Percentiles rank a stretch among this genome's conserved stretches.
These are phyloP conservation scores for Phytophthora idaei DNA, from an alignment of 352 stramenopile species.

Conservation along the genomic window DNA sequence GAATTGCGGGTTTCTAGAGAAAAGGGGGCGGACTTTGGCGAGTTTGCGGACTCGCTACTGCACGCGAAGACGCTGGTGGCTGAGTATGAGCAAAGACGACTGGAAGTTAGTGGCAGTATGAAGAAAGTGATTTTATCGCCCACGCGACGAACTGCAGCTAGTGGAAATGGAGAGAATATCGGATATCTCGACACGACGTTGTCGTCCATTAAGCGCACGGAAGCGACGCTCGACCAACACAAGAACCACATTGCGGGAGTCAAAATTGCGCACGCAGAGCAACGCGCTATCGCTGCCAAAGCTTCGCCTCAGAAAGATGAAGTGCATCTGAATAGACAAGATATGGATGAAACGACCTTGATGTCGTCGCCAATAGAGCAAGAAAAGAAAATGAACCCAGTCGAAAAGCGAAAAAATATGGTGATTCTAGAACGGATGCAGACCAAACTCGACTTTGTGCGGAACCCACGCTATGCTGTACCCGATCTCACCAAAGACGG, in stretches of 20 bases:
- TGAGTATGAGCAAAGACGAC: constrained; percentile 50
- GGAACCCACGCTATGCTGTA: constrained; percentile 63
- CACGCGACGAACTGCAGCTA: constrained; percentile 18
- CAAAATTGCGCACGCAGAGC: constrained; percentile 35
- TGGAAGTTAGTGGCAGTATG: constrained; percentile 59
- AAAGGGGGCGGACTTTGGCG: constrained; percentile 38
- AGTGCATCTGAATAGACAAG: not conserved
- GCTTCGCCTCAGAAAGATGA: constrained; percentile 1
- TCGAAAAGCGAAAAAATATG: constrained; percentile 65
- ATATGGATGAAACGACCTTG: not conserved
- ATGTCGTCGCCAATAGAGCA: not conserved
- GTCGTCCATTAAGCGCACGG: constrained; percentile 49
- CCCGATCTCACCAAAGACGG: constrained; percentile 6
- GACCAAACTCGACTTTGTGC: constrained; percentile 73
- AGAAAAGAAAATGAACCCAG: constrained; percentile 45
- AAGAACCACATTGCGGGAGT: constrained; percentile 48
- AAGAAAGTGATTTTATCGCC: constrained; percentile 10
- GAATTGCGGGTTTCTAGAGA: constrained; percentile 36
- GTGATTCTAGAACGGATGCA: constrained; percentile 80
- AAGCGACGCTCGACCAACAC: constrained; percentile 54
- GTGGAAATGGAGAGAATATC: constrained; percentile 21
- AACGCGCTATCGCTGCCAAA: constrained; percentile 4
- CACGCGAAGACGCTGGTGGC: constrained; percentile 64
- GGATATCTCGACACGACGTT: constrained; percentile 68
- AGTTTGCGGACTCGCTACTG: constrained; percentile 50